A percentile compares a stretch with the other conserved stretches of the same genome.
phyloP scores from a whole-genome alignment of 805 yeast genomes.

The Myxozyma udenii region DNA sequence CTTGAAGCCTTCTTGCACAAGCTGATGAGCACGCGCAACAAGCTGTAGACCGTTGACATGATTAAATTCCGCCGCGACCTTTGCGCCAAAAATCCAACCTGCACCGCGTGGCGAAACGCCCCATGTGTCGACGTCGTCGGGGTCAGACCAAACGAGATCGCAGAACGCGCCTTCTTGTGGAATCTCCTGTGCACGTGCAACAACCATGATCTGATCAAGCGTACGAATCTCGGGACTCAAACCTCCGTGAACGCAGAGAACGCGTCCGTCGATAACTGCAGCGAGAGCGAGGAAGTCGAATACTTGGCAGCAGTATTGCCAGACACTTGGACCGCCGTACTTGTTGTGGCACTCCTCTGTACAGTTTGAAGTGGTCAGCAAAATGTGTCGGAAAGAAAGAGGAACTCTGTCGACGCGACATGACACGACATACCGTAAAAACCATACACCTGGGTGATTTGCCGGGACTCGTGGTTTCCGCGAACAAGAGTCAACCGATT shows the following conservation, averaged over 20 bases:
- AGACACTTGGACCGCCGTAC: constrained; percentile 87
- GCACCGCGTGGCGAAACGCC: constrained; percentile 98
- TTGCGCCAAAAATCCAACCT: constrained; percentile 94
- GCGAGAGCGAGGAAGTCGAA: constrained; percentile 92
- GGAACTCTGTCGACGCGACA: no score
- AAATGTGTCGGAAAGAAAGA: no score
- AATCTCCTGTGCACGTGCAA: constrained; percentile 94
- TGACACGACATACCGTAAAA: constrained; percentile 95
- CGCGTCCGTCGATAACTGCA: constrained; percentile 92
- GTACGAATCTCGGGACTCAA: constrained; percentile 94
- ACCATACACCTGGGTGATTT: constrained; percentile 98
- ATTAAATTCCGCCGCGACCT: constrained; percentile 92
- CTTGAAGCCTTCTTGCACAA: constrained; percentile 97
- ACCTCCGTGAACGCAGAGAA: constrained; percentile 96
- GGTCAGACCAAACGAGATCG: constrained; percentile 96
- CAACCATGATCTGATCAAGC: constrained; percentile 92
- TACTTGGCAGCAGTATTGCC: constrained; percentile 94
- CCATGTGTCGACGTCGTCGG: constrained; percentile 97
- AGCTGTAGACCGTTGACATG: constrained; percentile 85
- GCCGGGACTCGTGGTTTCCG: constrained; percentile 97
- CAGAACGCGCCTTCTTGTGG: constrained; percentile 99
- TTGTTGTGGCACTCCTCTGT: constrained; percentile 87
- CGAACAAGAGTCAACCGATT: constrained; percentile 82
- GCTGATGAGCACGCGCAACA: constrained; percentile 95
- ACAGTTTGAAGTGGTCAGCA: constrained; percentile 61